A percentile compares a stretch with the other conserved stretches of the same genome.
Conservation (phyloP, 108 stramenopile species). For the Cyclotella cryptica region DNA sequence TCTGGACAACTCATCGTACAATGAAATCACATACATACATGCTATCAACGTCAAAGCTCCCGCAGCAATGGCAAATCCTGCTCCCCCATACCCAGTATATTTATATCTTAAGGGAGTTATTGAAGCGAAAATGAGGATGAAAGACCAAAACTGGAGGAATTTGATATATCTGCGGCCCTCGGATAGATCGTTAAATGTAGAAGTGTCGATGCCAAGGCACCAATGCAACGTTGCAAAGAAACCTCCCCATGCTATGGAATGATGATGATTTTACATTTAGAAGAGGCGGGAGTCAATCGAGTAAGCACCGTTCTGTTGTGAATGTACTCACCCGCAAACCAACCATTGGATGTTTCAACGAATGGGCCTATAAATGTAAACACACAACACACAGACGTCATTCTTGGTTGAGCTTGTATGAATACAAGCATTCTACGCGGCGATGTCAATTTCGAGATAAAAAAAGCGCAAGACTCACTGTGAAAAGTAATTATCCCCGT, state of each 20-base stretch:
- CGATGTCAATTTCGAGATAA: neutral
- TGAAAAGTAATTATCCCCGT: constrained; percentile 49
- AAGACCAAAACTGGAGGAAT: constrained; percentile 28
- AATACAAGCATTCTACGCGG: too few species aligned
- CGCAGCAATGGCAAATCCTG: constrained; percentile 46
- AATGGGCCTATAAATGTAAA: constrained; percentile 33
- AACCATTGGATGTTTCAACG: constrained; percentile 41
- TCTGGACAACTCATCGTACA: constrained; percentile 38
- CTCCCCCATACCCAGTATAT: constrained; percentile 10
- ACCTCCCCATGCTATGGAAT: constrained; percentile 36
- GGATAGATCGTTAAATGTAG: constrained; percentile 23
- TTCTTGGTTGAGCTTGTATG: too few species aligned
- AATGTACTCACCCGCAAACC: constrained; percentile 33
- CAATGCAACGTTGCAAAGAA: constrained; percentile 34
- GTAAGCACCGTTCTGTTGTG: neutral
- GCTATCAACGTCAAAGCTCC: constrained; percentile 37
- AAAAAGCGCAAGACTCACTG: constrained; percentile 23
- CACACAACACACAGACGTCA: neutral
- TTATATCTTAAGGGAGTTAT: constrained; percentile 33
- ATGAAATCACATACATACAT: constrained; percentile 14
- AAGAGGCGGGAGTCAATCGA: neutral
- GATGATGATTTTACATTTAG: neutral
- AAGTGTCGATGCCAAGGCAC: constrained; percentile 39
- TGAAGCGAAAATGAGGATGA: constrained; percentile 39
- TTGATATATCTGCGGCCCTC: constrained; percentile 28